Evolutionary conservation across 345 rosid genomes (phyloP).

Genomic region (Eucalyptus cloeziana): DNA sequence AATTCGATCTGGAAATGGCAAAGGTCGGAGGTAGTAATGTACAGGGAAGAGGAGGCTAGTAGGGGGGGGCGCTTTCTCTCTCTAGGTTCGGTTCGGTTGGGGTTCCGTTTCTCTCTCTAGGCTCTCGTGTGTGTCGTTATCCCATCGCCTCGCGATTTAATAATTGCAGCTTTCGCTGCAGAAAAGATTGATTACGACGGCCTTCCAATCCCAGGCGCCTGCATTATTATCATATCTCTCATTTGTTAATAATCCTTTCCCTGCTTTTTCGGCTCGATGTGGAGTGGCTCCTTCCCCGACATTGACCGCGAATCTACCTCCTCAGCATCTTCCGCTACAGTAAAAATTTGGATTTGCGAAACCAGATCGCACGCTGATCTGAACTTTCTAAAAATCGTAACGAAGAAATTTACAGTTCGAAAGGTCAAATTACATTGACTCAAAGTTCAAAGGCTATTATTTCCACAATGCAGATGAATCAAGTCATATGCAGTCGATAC

Average conservation of each 20-base stretch:
- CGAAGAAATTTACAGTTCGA: too few species aligned
- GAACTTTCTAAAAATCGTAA: too few species aligned
- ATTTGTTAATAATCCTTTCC: background rate
- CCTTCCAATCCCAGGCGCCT: background rate
- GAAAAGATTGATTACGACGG: background rate
- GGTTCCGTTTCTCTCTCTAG: background rate
- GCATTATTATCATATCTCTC: background rate
- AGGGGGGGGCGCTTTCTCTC: background rate
- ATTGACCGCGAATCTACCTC: background rate
- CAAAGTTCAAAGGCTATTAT: too few species aligned
- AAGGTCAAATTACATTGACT: background rate
- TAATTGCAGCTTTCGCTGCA: background rate
- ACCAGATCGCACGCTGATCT: background rate
- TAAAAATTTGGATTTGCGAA: background rate
- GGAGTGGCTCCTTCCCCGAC: background rate
- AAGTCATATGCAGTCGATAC: background rate
- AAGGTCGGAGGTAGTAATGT: background rate
- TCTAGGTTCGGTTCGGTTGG: background rate
- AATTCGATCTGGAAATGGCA: constrained; percentile 7
- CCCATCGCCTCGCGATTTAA: background rate
- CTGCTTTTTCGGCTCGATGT: background rate
- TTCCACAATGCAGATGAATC: background rate
- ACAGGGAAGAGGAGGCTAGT: background rate
- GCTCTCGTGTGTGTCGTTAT: background rate
- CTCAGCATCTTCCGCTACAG: background rate